Evolutionary conservation across 2,329 filamentous ascomycete species (phyloP), one percentile per base, ranked within the genome.

Genomic region (Pleurostoma richardsiae): DNA sequence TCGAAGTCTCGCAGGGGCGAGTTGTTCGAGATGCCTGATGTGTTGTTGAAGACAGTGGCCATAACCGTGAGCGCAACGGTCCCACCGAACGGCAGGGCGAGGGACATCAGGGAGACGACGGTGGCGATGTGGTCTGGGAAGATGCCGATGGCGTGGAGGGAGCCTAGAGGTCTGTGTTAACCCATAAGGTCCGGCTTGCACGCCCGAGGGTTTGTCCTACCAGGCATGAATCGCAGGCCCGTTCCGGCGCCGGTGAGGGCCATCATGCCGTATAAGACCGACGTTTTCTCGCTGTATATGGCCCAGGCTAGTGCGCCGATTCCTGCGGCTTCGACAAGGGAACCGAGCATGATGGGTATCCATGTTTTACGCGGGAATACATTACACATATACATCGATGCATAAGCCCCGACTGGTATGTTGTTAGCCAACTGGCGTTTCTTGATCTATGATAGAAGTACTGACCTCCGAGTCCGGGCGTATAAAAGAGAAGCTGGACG

Each of bases 1-100:
- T 36, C 8, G n/a, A 36, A 36, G 33, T 36, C 33, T 36, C 33
- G 33, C 8, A 36, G 33, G n/a, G 33, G 33, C n/a, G 33, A 36
- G 33, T n/a, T 50, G 29, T 31, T 38, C 6, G 44, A 30, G 31
- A 19, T 26, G 4, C 41, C 45, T 4, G 29, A 31, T 29, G 44
- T 64, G 51, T 87, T 87, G 57, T 85, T 84, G 60, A 86, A 86
- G 2, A 87, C 82, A 5, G 77, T 74, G 7, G 81, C 75, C 83
- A 87, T 86, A 56, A 87, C 74, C 1, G 83, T 84, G 41, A 86
- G 69, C 0, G 77, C 77, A 4, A 87, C 61, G 0, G 82, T 85
- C 8, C 84, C 83, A 3, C 85, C 83, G 27, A 88, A 76, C 0
- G 80, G 79, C 19, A 78, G 49, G 3, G 80, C 73, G 46, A 87